Conservation (phyloP, 257 asterid species). For the Apocynum venetum region DNA sequence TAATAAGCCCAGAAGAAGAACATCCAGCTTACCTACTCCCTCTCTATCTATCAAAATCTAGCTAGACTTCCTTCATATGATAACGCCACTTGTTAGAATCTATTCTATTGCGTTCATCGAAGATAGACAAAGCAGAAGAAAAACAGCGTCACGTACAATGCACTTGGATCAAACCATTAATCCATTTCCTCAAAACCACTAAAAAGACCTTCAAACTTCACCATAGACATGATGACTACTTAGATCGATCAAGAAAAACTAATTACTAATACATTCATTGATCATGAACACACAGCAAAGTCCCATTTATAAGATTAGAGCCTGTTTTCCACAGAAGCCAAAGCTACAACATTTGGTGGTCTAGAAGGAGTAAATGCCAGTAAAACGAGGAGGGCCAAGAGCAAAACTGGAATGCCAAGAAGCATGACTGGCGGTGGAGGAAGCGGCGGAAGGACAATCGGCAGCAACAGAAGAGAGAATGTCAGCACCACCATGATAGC, state of each 20-base stretch:
- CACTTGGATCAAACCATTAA: neutral
- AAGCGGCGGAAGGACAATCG: constrained; percentile 64
- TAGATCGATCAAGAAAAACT: neutral
- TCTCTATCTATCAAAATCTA: neutral
- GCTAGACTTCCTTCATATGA: too few species aligned
- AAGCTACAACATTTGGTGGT: constrained; percentile 25
- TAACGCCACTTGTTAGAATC: neutral
- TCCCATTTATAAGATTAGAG: neutral
- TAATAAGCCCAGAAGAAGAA: neutral
- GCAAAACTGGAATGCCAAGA: constrained; percentile 52
- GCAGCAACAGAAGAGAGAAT: constrained; percentile 30
- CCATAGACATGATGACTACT: neutral
- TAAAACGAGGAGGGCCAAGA: constrained; percentile 41
- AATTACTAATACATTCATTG: neutral
- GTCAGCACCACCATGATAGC: constrained; percentile 34
- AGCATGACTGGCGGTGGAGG: constrained; percentile 60
- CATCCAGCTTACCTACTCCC: too few species aligned
- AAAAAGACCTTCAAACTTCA: neutral
- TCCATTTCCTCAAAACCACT: too few species aligned
- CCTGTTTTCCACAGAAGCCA: neutral
- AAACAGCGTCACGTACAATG: neutral
- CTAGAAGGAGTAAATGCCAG: constrained; percentile 46
- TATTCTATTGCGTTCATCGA: neutral
- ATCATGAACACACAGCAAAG: too few species aligned
- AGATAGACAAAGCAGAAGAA: neutral